Percentiles rank a stretch among this genome's conserved stretches.
Evolutionary conservation across 164 flowering plant species (phyloP).

Genomic region (Stephania japonica): DNA sequence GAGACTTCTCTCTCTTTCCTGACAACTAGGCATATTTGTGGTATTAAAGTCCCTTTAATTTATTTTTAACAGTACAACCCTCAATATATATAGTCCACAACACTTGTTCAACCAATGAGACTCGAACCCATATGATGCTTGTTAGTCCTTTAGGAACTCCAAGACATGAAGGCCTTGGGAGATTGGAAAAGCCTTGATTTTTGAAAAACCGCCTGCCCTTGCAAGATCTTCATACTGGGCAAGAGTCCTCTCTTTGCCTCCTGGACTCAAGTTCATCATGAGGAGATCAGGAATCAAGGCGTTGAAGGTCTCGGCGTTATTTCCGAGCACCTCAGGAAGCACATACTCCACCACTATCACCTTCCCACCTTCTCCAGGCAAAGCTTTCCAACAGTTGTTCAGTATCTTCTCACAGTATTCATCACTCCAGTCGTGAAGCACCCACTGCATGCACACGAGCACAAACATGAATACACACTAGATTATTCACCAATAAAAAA

Average conservation of each 20-base stretch:
- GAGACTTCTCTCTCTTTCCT: too few relatives aligned
- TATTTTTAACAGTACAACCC: too few relatives aligned
- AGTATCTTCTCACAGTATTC: conserved; percentile 17
- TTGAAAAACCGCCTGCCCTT: neutral
- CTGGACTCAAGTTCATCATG: conserved; percentile 4
- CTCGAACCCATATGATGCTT: too few relatives aligned
- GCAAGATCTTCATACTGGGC: neutral
- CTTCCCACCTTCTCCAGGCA: conserved; percentile 21
- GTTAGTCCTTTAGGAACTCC: neutral
- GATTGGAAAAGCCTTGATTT: conserved; percentile 3
- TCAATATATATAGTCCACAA: too few relatives aligned
- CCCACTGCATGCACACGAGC: conserved; percentile 10
- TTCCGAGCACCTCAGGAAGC: neutral
- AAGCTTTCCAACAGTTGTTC: conserved; percentile 23
- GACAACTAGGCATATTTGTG: too few relatives aligned
- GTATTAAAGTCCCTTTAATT: too few relatives aligned
- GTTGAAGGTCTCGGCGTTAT: neutral
- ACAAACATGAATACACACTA: neutral
- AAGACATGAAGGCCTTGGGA: conserved; percentile 7
- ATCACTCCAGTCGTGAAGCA: conserved; percentile 26
- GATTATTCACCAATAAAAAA: too few relatives aligned
- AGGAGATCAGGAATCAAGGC: conserved; percentile 1
- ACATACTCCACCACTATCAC: conserved; percentile 18
- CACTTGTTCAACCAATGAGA: too few relatives aligned
- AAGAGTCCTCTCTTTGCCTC: conserved; percentile 4